These are phyloP conservation scores for Ganoderma lingzhi DNA, from an alignment of 1,284 basidiomycete genomes.

Conservation along the genomic window DNA sequence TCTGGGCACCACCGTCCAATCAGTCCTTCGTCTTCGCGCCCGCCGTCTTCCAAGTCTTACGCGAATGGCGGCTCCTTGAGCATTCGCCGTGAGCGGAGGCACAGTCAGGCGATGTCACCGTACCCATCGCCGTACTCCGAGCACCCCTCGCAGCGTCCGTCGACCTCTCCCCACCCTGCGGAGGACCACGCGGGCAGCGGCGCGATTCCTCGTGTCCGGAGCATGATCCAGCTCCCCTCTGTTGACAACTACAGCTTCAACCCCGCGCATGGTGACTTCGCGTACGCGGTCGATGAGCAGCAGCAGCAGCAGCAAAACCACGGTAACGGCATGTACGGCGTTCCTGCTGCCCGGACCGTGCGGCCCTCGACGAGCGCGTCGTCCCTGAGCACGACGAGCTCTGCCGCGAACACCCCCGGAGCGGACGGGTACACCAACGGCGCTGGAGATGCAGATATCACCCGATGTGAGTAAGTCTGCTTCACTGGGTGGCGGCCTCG, in stretches of 20 bases:
- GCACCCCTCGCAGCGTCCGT: conserved; percentile 60
- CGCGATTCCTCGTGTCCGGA: conserved; percentile 71
- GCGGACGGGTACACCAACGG: conserved; percentile 66
- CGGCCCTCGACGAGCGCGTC: conserved; percentile 80
- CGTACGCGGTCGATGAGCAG: conserved; percentile 62
- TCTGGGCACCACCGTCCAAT: conserved; percentile 68
- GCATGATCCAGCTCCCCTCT: conserved; percentile 79
- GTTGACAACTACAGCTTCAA: conserved; percentile 71
- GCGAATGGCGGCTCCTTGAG: conserved; percentile 59
- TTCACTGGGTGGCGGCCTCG: conserved; percentile 24
- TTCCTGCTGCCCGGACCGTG: conserved; percentile 45
- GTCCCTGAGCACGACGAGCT: conserved; percentile 81
- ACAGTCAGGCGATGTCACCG: conserved; percentile 84
- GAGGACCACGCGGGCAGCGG: conserved; percentile 54
- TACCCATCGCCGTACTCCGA: conserved; percentile 83
- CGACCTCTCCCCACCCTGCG: conserved; percentile 74
- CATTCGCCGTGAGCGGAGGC: conserved; percentile 73
- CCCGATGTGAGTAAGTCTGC: conserved; percentile 72
- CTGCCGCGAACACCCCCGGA: conserved; percentile 65
- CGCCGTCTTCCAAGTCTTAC: conserved; percentile 69
- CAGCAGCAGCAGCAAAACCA: conserved; percentile 31
- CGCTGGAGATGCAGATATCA: conserved; percentile 61
- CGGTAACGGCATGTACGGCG: conserved; percentile 39
- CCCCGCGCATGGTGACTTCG: conserved; percentile 76
- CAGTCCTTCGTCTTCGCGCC: conserved; percentile 55